Percentiles rank a stretch among this genome's conserved stretches.
Conservation (phyloP, 768 basidiomycete species). For the Leccinum fibrillosum region DNA sequence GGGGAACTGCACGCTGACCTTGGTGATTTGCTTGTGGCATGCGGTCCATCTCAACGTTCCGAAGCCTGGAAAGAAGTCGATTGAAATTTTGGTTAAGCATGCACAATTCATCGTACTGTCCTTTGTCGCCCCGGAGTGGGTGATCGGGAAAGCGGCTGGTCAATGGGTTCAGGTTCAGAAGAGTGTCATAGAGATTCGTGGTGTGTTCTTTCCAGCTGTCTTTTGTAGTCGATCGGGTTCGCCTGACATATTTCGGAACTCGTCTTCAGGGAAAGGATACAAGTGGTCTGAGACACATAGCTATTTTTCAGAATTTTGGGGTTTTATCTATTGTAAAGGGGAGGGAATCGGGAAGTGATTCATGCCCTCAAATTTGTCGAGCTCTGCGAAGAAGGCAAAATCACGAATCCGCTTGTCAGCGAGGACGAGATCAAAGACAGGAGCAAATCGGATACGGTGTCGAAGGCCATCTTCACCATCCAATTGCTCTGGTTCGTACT, state of each 20-base stretch:
- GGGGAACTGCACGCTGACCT: background rate
- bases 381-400: background rate
- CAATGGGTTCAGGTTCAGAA: background rate
- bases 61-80: background rate
- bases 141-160: background rate
- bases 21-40: background rate
- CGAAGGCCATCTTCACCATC: background rate
- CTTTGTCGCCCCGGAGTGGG: background rate
- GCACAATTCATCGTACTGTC: background rate
- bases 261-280: background rate
- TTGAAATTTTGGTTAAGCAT: background rate
- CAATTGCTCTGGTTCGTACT: background rate
- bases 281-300: background rate
- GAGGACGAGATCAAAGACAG: background rate
- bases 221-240: background rate
- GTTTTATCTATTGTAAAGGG: background rate
- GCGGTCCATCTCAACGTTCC: background rate
- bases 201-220: background rate
- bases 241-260: background rate
- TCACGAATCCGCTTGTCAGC: background rate
- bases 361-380: background rate
- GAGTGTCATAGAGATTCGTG: background rate
- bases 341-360: background rate
- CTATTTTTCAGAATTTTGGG: background rate
- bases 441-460: background rate